A percentile compares a stretch with the other conserved stretches of the same genome.
Conservation (phyloP, 2,329 filamentous ascomycete species). For the Bisporella sp. region DNA sequence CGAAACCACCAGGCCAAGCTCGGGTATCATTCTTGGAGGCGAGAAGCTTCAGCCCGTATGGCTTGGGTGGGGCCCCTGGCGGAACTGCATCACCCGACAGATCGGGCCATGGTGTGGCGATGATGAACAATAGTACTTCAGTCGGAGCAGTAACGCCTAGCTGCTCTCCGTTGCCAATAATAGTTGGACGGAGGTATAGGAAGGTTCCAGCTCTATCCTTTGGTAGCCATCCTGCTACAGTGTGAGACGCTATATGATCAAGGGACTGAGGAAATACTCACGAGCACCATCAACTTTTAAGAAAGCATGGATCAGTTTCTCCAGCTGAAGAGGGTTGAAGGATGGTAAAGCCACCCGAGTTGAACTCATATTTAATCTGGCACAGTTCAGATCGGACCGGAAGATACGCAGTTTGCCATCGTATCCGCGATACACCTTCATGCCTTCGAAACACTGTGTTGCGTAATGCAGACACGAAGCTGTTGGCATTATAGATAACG, state of each 20-base stretch:
- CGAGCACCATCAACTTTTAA: slow-evolving; percentile 61
- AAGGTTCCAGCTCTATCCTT: slow-evolving; percentile 60
- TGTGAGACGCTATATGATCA: not conserved
- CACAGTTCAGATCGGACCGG: slow-evolving; percentile 50
- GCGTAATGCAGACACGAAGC: slow-evolving; percentile 74
- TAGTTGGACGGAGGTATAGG: slow-evolving; percentile 78
- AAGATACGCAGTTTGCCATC: slow-evolving; percentile 59
- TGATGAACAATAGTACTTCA: slow-evolving; percentile 81
- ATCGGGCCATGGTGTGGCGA: slow-evolving; percentile 52
- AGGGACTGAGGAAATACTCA: slow-evolving; percentile 7
- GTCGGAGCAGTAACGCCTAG: slow-evolving; percentile 74
- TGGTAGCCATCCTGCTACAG: slow-evolving; percentile 62
- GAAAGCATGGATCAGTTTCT: slow-evolving; percentile 66
- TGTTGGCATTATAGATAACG: slow-evolving; percentile 71
- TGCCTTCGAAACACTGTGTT: slow-evolving; percentile 23
- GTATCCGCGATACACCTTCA: slow-evolving; percentile 73
- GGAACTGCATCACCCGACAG: slow-evolving; percentile 15
- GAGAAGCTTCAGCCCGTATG: slow-evolving; percentile 61
- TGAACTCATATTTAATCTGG: slow-evolving; percentile 43
- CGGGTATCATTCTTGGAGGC: slow-evolving; percentile 76
- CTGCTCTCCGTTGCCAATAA: slow-evolving; percentile 76
- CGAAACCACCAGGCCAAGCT: slow-evolving; percentile 90
- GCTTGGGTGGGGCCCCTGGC: slow-evolving; percentile 33
- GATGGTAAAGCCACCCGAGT: slow-evolving; percentile 65
- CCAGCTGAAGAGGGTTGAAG: slow-evolving; percentile 65